Evolutionary conservation across 1,139 yeast genomes (phyloP), one percentile per base, ranked within the genome.

Genomic region (Nadsonia starkeyi-henricii): DNA sequence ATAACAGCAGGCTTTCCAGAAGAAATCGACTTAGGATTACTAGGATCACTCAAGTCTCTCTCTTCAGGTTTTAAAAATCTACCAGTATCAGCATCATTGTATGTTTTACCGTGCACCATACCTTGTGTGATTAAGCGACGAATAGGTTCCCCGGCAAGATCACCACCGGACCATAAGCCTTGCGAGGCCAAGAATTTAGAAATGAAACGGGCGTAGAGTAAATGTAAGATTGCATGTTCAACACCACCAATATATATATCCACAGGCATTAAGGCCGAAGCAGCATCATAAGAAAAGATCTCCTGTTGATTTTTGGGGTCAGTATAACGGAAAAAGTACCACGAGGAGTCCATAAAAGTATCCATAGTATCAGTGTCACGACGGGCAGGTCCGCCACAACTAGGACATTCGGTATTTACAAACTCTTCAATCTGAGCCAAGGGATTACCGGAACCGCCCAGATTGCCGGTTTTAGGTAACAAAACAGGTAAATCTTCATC

Each of bases 321-420:
- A 13, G 81, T 66, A 58, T 78, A 89, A 51, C 98, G 74, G 68
- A 91, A 81, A 62, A 77, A 85, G 63, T 91, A 91, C 98, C 98
- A 91, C 1, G 97, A 86, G 13, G 95, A 85, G 64, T 91, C 98
- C 80, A 91, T 89, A 58, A 91, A 91, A 0, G 98, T 91, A 60
- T 91, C 98, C 98, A 91, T 91, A 0, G 98, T 91, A 60, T 91
- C 98, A 0, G 97, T 86, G 54, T 91, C 98, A 55, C 98, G 75
- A 50, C 73, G 79, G 0, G 97, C 96, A 20, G 72, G 69, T 0
- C 71, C 68, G 7, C 81, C 80, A 67, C 98, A 91, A 0, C 76
- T 73, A 4, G 98, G 98, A 62, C 98, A 91, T 36, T 69, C 64
- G 1, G 84, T 77, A 51, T 84, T 71, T 4, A 80, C 78, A 67